Evolutionary conservation across 2,329 filamentous ascomycete species (phyloP).

Genomic region (Coccinonectria pachysandricola): DNA sequence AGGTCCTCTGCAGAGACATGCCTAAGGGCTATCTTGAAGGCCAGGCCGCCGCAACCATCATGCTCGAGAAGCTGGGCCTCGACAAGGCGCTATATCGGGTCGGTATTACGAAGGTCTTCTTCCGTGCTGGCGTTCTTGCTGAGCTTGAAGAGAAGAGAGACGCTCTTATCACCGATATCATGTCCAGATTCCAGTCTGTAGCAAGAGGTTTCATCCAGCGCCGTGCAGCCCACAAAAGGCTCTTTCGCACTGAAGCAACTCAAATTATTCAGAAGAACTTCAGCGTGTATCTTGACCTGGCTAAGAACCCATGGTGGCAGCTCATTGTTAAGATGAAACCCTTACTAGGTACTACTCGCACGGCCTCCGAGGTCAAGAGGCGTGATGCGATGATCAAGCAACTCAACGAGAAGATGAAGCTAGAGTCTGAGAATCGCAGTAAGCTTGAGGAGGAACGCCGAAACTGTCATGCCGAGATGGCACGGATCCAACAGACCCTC

Average conservation of each 20-base stretch:
- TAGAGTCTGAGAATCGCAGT: slow-evolving; percentile 63
- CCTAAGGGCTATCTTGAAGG: slow-evolving; percentile 87
- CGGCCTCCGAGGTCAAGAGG: slow-evolving; percentile 87
- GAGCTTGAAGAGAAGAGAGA: slow-evolving; percentile 96
- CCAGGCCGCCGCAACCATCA: slow-evolving; percentile 72
- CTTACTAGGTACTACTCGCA: slow-evolving; percentile 81
- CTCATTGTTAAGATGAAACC: slow-evolving; percentile 93
- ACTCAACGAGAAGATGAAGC: slow-evolving; percentile 72
- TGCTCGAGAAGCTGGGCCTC: slow-evolving; percentile 79
- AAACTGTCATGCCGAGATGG: slow-evolving; percentile 75
- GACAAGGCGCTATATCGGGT: slow-evolving; percentile 85
- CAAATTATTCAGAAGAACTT: slow-evolving; percentile 93
- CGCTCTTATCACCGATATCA: slow-evolving; percentile 83
- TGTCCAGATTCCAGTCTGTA: slow-evolving; percentile 85
- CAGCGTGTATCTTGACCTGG: slow-evolving; percentile 79
- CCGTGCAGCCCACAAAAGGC: slow-evolving; percentile 78
- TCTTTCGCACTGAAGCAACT: slow-evolving; percentile 91
- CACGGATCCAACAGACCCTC: slow-evolving; percentile 83
- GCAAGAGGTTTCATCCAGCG: slow-evolving; percentile 84
- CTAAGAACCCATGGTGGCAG: slow-evolving; percentile 94
- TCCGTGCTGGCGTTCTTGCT: slow-evolving; percentile 88
- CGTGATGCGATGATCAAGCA: slow-evolving; percentile 87
- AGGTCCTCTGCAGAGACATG: slow-evolving; percentile 82
- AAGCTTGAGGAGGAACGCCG: slow-evolving; percentile 85
- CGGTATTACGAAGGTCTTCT: slow-evolving; percentile 95